A percentile compares a stretch with the other conserved stretches of the same genome.
Evolutionary conservation across 306 rosid genomes (phyloP).

Genomic region (Amphicarpaea edgeworthii): DNA sequence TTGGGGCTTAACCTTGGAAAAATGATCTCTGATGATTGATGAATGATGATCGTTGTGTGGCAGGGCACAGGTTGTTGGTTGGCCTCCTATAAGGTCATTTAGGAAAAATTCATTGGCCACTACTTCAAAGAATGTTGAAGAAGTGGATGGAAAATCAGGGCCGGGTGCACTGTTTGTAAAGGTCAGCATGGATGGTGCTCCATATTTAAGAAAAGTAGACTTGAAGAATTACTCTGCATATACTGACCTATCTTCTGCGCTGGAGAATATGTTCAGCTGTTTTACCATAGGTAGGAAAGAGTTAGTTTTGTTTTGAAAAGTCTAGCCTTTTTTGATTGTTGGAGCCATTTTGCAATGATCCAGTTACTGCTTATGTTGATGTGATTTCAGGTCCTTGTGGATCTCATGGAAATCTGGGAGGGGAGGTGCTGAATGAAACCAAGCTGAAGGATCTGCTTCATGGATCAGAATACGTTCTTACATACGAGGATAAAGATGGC

Average conservation of each 20-base stretch:
- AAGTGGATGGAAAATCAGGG: conserved; percentile 65
- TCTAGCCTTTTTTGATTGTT: conserved; percentile 30
- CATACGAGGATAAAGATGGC: conserved; percentile 87
- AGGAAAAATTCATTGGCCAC: conserved; percentile 76
- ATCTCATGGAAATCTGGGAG: conserved; percentile 72
- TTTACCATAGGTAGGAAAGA: conserved; percentile 77
- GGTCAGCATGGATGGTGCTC: too few species aligned
- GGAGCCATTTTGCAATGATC: conserved; percentile 52
- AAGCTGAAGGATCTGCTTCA: conserved; percentile 89
- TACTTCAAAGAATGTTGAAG: conserved; percentile 63
- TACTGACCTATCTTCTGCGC: conserved; percentile 75
- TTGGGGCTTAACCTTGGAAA: conserved; percentile 38
- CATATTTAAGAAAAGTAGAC: conserved; percentile 83
- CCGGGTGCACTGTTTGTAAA: conserved; percentile 44
- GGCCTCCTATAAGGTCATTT: conserved; percentile 95
- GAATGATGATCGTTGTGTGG: conserved; percentile 50
- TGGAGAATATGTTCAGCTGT: conserved; percentile 90
- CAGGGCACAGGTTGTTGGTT: conserved; percentile 97
- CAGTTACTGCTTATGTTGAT: conserved; percentile 63
- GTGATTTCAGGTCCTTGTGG: conserved; percentile 82
- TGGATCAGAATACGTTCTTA: conserved; percentile 88
- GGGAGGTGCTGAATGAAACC: conserved; percentile 81
- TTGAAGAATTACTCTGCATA: conserved; percentile 73
- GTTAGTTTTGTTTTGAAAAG: conserved; percentile 19
- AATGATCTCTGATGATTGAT: conserved; percentile 42